phyloP scores from a whole-genome alignment of 2,329 filamentous ascomycete genomes.

The Fusarium sp. region DNA sequence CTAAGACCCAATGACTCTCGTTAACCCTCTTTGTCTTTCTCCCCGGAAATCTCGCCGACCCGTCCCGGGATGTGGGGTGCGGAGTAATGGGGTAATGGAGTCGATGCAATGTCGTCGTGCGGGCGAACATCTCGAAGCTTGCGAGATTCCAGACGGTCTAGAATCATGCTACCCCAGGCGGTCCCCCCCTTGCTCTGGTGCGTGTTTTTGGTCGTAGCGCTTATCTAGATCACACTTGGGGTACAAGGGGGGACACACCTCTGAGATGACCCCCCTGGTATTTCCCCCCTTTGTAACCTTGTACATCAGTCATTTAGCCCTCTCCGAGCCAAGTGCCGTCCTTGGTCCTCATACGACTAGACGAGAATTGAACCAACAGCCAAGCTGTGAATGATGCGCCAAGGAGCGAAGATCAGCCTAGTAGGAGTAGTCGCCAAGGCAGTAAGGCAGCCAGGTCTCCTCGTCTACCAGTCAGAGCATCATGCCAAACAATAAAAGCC shows the following conservation, averaged over 20 bases:
- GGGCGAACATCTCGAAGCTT: conserved; percentile 8
- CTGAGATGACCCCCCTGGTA: not conserved
- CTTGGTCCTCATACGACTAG: conserved; percentile 3
- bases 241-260: not conserved
- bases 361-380: not conserved
- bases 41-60: conserved; percentile 1
- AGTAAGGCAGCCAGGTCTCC: not conserved
- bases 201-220: conserved; percentile 3
- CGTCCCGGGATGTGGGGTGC: conserved; percentile 34
- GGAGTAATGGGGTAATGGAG: conserved; percentile 13
- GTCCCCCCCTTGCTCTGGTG: not conserved
- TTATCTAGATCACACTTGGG: not conserved
- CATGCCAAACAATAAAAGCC: not conserved
- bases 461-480: not conserved
- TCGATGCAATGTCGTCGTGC: not conserved
- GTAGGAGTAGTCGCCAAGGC: not conserved
- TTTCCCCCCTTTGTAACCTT: not conserved
- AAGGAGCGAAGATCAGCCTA: not conserved
- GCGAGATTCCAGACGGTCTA: conserved; percentile 33
- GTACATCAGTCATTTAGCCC: conserved; percentile 5
- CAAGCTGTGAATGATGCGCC: conserved; percentile 5
- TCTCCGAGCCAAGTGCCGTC: not conserved
- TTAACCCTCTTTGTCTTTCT: not conserved
- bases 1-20: not conserved
- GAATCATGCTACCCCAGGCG: conserved; percentile 2